phyloP scores from a whole-genome alignment of 768 basidiomycete species.

The Panus rudis region DNA sequence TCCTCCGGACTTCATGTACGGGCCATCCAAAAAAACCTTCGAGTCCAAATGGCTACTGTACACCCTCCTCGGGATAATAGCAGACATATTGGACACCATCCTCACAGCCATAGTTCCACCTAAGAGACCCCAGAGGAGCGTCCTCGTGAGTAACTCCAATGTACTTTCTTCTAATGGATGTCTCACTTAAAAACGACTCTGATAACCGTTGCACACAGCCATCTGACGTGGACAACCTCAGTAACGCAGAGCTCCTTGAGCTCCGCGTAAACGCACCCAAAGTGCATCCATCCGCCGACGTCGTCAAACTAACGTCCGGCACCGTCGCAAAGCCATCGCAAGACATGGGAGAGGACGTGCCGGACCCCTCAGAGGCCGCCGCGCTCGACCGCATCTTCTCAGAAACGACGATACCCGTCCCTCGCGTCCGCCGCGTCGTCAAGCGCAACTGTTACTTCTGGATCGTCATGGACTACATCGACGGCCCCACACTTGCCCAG shows the following conservation, averaged over 20 bases:
- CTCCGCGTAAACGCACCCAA: not conserved
- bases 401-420: not conserved
- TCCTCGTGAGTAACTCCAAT: no score
- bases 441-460: not conserved
- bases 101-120: no score
- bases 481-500: not conserved
- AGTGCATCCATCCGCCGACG: not conserved
- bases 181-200: not conserved
- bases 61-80: no score
- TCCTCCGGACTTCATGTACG: no score
- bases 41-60: no score
- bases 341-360: conserved; percentile 3
- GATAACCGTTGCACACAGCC: not conserved
- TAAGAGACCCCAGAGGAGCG: no score
- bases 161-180: no score
- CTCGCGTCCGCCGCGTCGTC: not conserved
- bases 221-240: conserved; percentile 5
- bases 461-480: conserved; percentile 2
- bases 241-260: conserved; percentile 2
- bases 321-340: conserved; percentile 1
- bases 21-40: no score
- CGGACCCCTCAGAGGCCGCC: not conserved
- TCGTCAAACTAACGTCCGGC: not conserved
- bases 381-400: not conserved
- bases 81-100: no score